Base-by-base conservation (phyloP, 2,329 filamentous ascomycete species). In the Orbilia javanica region DNA sequence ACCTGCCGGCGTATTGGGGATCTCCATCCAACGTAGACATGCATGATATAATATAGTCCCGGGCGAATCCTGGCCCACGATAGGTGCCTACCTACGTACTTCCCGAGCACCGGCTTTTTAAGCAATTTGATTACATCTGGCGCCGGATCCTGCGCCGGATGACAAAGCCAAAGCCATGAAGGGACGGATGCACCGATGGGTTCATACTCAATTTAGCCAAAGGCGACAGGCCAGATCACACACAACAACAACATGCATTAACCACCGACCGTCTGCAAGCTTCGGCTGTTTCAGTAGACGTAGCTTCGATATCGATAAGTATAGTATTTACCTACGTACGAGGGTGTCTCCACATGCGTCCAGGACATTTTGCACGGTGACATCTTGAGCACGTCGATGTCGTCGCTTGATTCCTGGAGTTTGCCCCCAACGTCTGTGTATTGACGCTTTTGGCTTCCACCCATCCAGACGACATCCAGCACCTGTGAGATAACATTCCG, bases 181-280 rank as follows among this genome's bases (percentile, higher is more conserved):
- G 4, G 18, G 15, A 36, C 22, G 31, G 15, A 36, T 36, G 31
- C 18, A 11, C 7, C 4, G 52, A 7, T 36, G 6, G 52, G 25
- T 22, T 60, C 18, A 13, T 27, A 27, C 34, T 42, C 25, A 22
- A 27, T n/a, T n/a, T 15, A 57, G 10, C 52, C 52, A 18, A 20
- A 36, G 52, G 50, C 52, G 29, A 57, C 34, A 60, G 55, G 55
- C 31, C 55, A 60, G 55, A 60, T 60, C 55, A 60, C 31, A 60
- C 55, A 60, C 31, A 60, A 60, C 31, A 60, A 60, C 55, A 60
- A 60, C 55, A 25, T 42, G 20, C 34, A 42, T 39, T 27, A 39
- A 25, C 34, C 34, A 25, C 53, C 25, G 31, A 42, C 53, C 29
- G 15, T 36, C 31, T 15, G 4, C n/a, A 8, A 36, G 29, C 52